These are phyloP conservation scores for Daldinia concentrica DNA, from an alignment of 495 filamentous ascomycete species.

Conservation along the genomic window DNA sequence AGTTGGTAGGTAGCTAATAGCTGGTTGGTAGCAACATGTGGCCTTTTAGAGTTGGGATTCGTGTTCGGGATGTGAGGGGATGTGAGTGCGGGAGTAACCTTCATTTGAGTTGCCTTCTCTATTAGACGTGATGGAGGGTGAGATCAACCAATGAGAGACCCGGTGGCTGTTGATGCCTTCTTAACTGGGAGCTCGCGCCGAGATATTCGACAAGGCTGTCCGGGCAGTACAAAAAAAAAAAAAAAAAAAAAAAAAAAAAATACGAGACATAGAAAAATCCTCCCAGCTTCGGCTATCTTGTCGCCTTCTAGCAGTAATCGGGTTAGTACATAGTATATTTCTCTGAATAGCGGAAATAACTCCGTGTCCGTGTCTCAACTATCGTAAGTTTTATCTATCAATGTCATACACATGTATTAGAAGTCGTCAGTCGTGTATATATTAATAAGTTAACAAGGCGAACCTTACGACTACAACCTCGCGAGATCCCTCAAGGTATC, in stretches of 20 bases:
- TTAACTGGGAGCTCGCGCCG: slow-evolving; percentile 42
- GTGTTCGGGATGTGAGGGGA: slow-evolving; percentile 44
- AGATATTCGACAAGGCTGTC: slow-evolving; percentile 41
- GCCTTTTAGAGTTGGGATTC: slow-evolving; percentile 42
- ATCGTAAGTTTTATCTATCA: slow-evolving; percentile 9
- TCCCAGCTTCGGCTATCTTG: slow-evolving; percentile 20
- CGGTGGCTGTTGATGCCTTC: slow-evolving; percentile 40
- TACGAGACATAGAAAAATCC: slow-evolving; percentile 32
- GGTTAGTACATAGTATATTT: not conserved
- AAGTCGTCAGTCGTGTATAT: not conserved
- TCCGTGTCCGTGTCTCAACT: slow-evolving; percentile 12
- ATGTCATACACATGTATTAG: slow-evolving; percentile 4
- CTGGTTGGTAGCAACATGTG: slow-evolving; percentile 30
- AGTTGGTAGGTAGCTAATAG: slow-evolving; percentile 12
- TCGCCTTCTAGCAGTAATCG: not conserved
- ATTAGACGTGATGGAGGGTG: slow-evolving; percentile 37
- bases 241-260: too few relatives aligned
- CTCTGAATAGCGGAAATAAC: not conserved
- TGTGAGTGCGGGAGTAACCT: slow-evolving; percentile 44
- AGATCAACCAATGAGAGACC: slow-evolving; percentile 33
- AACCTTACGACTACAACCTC: not conserved
- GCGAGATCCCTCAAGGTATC: slow-evolving; percentile 8
- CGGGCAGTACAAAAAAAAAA: slow-evolving; percentile 18
- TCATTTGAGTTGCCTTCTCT: slow-evolving; percentile 38
- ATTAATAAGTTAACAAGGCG: not conserved